These are phyloP conservation scores for Casuarina glauca DNA, from an alignment of 306 rosid genomes.

Conservation along the genomic window DNA sequence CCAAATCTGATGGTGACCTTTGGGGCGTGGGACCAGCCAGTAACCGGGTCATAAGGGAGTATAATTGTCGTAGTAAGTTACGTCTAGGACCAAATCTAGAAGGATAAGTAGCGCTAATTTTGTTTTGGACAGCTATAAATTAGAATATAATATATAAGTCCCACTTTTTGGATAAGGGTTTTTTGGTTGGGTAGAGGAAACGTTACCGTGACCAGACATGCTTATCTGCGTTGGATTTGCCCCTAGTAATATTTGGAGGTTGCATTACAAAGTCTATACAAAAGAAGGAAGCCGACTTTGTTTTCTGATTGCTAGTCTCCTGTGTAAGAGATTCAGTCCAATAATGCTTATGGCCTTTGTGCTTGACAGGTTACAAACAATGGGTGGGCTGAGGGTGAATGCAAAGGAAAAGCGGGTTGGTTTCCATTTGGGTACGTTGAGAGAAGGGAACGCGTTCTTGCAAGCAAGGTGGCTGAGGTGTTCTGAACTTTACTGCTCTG, in stretches of 20 bases:
- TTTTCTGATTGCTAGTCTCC: background rate
- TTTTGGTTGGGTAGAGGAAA: background rate
- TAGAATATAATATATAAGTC: background rate
- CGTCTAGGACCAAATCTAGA: background rate
- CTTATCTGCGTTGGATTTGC: background rate
- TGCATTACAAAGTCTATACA: background rate
- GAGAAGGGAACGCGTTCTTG: slow-evolving; percentile 88
- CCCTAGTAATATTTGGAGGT: background rate
- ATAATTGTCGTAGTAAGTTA: background rate
- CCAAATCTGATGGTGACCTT: background rate
- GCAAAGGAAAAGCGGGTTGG: slow-evolving; percentile 98
- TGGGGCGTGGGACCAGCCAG: background rate
- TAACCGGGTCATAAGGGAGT: background rate
- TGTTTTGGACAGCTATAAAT: background rate
- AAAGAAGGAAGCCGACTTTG: background rate
- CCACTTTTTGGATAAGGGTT: background rate
- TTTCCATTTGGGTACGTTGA: slow-evolving; percentile 90
- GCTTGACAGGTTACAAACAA: slow-evolving; percentile 71
- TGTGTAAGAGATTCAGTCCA: slow-evolving; percentile 14
- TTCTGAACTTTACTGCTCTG: slow-evolving; percentile 43
- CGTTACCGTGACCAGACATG: background rate
- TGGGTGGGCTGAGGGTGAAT: slow-evolving; percentile 99
- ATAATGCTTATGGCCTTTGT: slow-evolving; percentile 7
- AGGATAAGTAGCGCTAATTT: background rate
- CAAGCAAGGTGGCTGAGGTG: slow-evolving; percentile 96